A percentile compares a stretch with the other conserved stretches of the same genome.
phyloP scores from a whole-genome alignment of 1,284 basidiomycete species.

The Golubevia sp. region DNA sequence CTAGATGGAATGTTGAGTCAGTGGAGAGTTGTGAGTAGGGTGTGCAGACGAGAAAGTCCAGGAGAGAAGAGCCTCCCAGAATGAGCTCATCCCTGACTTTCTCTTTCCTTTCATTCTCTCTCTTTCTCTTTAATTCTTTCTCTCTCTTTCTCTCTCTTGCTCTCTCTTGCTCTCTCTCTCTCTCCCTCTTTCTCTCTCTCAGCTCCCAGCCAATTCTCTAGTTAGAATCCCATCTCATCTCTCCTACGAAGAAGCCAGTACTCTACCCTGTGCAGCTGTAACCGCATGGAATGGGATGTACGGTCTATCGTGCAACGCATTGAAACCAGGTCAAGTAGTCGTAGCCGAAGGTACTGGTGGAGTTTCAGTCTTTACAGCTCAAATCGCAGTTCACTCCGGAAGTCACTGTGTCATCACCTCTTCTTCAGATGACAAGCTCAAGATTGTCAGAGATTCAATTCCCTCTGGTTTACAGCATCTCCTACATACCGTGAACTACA shows the following conservation, averaged over 20 bases:
- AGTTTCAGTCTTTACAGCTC: slow-evolving; percentile 67
- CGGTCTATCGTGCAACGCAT: slow-evolving; percentile 63
- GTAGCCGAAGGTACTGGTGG: slow-evolving; percentile 70
- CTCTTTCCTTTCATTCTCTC: too few species aligned
- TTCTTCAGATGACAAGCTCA: slow-evolving; percentile 68
- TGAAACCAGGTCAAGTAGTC: slow-evolving; percentile 60
- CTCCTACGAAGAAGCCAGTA: slow-evolving; percentile 67
- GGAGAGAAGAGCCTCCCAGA: too few species aligned
- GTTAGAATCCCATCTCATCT: slow-evolving; percentile 66
- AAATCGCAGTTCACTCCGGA: slow-evolving; percentile 69
- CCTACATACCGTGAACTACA: slow-evolving; percentile 66
- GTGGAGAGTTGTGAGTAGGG: slow-evolving; percentile 19
- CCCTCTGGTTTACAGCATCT: slow-evolving; percentile 21
- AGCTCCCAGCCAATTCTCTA: slow-evolving; percentile 49
- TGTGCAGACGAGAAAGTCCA: too few species aligned
- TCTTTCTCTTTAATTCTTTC: too few species aligned
- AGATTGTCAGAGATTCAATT: slow-evolving; percentile 20
- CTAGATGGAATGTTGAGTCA: slow-evolving; percentile 61
- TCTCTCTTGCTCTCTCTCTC: too few species aligned
- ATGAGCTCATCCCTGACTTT: too few species aligned
- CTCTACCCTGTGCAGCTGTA: slow-evolving; percentile 65
- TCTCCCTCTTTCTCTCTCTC: too few species aligned
- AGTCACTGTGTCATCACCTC: slow-evolving; percentile 70
- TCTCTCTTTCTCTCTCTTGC: too few species aligned
- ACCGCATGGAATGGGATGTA: slow-evolving; percentile 66